Evolutionary conservation across 2,329 filamentous ascomycete genomes (phyloP), one percentile per base, ranked within the genome.

Genomic region (Fusarium metavorans): DNA sequence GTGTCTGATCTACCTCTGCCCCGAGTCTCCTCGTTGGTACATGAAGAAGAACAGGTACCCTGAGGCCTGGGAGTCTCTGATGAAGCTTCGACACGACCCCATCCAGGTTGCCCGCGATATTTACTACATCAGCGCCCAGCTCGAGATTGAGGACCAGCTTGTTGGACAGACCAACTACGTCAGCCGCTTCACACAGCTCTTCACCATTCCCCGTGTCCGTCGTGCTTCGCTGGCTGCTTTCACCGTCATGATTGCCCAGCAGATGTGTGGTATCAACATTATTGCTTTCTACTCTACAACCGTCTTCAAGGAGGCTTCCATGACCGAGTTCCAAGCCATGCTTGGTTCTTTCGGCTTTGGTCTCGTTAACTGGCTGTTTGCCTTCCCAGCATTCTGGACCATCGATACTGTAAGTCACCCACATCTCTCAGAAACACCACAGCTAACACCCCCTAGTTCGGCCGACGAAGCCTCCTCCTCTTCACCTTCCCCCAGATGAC

Each of bases 201-300:
- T 94, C 80, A 92, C 91, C 30, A 87, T 94, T 62, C 91, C 92
- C 1, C 88, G 92, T 67, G 85, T 93, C 14, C 88, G 92, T 56
- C 88, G 92, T 48, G 94, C 94, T 14, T 95, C 91, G 18, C 87
- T 93, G 56, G 94, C 94, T 13, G 93, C 94, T 1, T 93, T 92
- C 76, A 91, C 91, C 3, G 93, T 97, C 78, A 97, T 97, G 94
- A 90, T 93, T 80, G 91, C 91, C 4, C 92, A 93, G 82, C 91
- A 93, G 82, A 91, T 93, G 87, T 92, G 91, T 76, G 88, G 81
- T 27, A 83, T 93, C 82, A 94, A 94, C 80, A 93, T 94, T 72
- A 92, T 94, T 68, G 91, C 92, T 1, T 94, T 94, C 81, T 94
- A 94, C 82, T 92, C 89, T 1, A 92, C 90, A 1, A 92, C 90